These are phyloP conservation scores for Maudiozyma humilis DNA, from an alignment of 1,139 yeast species.

Conservation along the genomic window DNA sequence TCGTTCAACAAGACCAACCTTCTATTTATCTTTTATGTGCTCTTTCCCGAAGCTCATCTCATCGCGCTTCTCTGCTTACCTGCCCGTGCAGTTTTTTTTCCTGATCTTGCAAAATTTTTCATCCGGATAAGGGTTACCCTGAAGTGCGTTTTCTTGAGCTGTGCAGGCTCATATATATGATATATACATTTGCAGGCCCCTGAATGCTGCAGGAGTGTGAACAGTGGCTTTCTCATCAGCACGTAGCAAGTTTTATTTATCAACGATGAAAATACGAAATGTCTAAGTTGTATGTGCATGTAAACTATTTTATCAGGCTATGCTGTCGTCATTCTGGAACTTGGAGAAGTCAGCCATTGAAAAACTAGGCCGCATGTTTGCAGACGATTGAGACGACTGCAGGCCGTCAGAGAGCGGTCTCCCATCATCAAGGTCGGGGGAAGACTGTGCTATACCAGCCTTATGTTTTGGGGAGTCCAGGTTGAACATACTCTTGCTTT, in stretches of 20 bases:
- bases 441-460: background rate
- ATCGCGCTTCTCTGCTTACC: slow-evolving; percentile 4
- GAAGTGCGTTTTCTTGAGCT: too few relatives aligned
- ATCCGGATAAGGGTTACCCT: background rate
- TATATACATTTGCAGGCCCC: too few relatives aligned
- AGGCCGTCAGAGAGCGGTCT: slow-evolving; percentile 7
- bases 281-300: too few relatives aligned
- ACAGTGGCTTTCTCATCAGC: too few relatives aligned
- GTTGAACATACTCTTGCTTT: slow-evolving; percentile 28
- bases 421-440: background rate
- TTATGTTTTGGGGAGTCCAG: slow-evolving; percentile 5
- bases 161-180: background rate
- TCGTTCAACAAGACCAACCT: too few relatives aligned
- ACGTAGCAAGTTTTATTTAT: too few relatives aligned
- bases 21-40: too few relatives aligned
- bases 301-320: too few relatives aligned
- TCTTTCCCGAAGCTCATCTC: slow-evolving; percentile 12
- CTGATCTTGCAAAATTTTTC: slow-evolving; percentile 2
- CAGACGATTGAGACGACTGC: slow-evolving; percentile 10
- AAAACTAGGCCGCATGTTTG: slow-evolving; percentile 20
- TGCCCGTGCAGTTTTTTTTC: too few relatives aligned
- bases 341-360: slow-evolving; percentile 26
- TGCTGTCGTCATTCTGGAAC: slow-evolving; percentile 4
- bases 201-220: too few relatives aligned
- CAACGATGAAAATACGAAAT: too few relatives aligned